Base-by-base conservation (phyloP, 1,284 basidiomycete species). In the Rhodotorula mucilaginosa region DNA sequence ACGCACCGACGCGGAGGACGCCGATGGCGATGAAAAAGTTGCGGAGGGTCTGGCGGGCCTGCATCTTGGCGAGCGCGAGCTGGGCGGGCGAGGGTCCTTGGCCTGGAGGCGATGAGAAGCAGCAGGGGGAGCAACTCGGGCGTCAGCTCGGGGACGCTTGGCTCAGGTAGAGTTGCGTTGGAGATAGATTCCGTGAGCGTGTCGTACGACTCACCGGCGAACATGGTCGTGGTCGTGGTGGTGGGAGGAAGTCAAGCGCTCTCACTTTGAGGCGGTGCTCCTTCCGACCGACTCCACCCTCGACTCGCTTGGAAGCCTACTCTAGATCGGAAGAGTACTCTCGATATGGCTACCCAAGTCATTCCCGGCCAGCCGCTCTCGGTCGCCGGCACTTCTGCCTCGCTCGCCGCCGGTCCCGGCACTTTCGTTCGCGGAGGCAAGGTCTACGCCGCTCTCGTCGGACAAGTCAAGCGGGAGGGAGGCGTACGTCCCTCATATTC, bases 301-400 rank as follows among this genome's bases (percentile, higher is more conserved):
- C 39, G 39, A 44, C 39, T 13, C 39, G 39, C 39, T 44, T 13
- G 39, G 1, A 13, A 44, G 39, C 39, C 12, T 44, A 44, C 10
- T 13, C 2, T 44, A 10, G 39, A 44, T 44, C 2, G 39, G 1
- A 44, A 44, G 39, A 44, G 10, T 44, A 13, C 39, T 44, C 31
- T 34, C 54, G 2, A n/a, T 0, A 73, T 75, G 74, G 61, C 69
- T 15, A 26, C 60, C 2, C 47, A 85, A 31, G 82, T 92, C 39
- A 83, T 95, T 13, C 92, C 93, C 65, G 93, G 93, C 10, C 93
- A 96, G 81, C 90, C 90, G 15, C 84, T 94, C 63, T 83, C 85
- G 12, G 78, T 88, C 1, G 84, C 87, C 5, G 84, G 84, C 52
- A 87, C 85, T 5, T 47, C 76, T 0, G 82, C 83, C 0, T 85